phyloP scores from a whole-genome alignment of 2,329 filamentous ascomycete species.

The Colletotrichum siamense region DNA sequence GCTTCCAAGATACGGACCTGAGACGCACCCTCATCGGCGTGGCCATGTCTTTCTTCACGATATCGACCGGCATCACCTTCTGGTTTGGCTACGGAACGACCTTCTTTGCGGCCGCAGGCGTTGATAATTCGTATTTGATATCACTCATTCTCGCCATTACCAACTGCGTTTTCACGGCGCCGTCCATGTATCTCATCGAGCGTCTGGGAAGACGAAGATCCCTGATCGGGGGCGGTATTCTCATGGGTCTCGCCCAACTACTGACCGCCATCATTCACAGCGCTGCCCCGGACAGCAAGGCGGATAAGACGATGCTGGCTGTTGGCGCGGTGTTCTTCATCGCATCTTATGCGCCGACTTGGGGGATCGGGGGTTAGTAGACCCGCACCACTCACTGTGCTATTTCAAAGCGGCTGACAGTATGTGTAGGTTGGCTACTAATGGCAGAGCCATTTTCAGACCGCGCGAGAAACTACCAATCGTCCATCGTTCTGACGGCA shows the following conservation, averaged over 20 bases:
- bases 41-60: background rate
- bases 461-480: background rate
- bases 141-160: background rate
- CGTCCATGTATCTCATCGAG: background rate
- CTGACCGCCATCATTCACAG: background rate
- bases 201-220: background rate
- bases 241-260: background rate
- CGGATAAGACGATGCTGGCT: background rate
- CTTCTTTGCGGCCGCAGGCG: background rate
- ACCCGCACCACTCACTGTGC: background rate
- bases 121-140: background rate
- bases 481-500: background rate
- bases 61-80: background rate
- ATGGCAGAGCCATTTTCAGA: background rate
- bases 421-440: background rate
- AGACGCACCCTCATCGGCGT: background rate
- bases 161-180: background rate
- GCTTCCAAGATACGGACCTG: accelerated
- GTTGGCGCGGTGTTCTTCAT: background rate
- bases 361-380: background rate
- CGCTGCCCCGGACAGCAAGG: background rate
- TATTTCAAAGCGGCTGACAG: background rate
- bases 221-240: background rate
- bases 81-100: background rate
- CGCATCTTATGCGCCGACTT: background rate